phyloP scores from a whole-genome alignment of 441 rosid genomes.

The Populus hybrid region DNA sequence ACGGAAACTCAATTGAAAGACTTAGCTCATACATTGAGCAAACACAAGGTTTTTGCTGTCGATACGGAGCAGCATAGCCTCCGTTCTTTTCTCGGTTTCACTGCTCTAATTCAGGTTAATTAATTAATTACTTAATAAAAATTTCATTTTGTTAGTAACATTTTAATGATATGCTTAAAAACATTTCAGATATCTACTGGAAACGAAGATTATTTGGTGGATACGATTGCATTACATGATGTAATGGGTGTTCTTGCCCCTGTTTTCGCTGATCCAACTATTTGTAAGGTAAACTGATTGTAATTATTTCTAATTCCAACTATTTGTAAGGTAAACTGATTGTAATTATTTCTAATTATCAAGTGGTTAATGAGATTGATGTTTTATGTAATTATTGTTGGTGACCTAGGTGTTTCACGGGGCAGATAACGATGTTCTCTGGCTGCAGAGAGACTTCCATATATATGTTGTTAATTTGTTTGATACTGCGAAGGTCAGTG shows the following conservation, averaged over 20 bases:
- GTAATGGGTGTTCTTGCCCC: conserved; percentile 63
- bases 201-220: conserved; percentile 71
- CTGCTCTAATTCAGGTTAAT: conserved; percentile 82
- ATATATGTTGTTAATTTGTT: conserved; percentile 87
- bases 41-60: conserved; percentile 57
- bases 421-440: conserved; percentile 88
- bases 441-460: conserved; percentile 98
- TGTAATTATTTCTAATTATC: neutral
- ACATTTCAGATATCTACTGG: conserved; percentile 60
- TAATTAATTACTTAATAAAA: neutral
- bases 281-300: conserved; percentile 65
- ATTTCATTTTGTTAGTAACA: neutral
- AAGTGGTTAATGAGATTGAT: neutral
- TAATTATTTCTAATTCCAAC: conserved; percentile 20
- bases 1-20: conserved; percentile 57
- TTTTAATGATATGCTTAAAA: neutral
- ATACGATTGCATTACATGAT: conserved; percentile 78
- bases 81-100: conserved; percentile 81
- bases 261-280: conserved; percentile 64
- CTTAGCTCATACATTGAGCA: conserved; percentile 52
- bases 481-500: conserved; percentile 87
- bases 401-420: conserved; percentile 84
- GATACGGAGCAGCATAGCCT: conserved; percentile 96
- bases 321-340: conserved; percentile 70
- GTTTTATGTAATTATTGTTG: conserved; percentile 8